Conservation (phyloP, 257 asterid genomes). For the Nicotiana sylvestris region DNA sequence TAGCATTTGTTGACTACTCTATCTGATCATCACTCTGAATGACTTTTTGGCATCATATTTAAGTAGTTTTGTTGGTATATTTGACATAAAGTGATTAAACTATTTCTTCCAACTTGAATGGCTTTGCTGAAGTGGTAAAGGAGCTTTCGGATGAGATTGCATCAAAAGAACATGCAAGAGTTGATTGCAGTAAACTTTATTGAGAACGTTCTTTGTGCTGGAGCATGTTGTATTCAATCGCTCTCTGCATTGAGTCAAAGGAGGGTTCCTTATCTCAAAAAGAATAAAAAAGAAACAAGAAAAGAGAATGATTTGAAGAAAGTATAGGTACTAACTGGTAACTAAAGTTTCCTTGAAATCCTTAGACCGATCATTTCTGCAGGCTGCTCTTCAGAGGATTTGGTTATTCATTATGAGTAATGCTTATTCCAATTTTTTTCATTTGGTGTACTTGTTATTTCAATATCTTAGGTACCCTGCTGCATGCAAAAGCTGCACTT, state of each 20-base stretch:
- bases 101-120: conserved; percentile 54
- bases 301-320: too few relatives aligned
- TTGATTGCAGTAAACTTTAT: conserved; percentile 26
- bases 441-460: neutral
- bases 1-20: neutral
- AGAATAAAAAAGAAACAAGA: too few relatives aligned
- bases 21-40: neutral
- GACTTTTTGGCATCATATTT: conserved; percentile 12
- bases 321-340: conserved; percentile 46
- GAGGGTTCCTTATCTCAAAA: too few relatives aligned
- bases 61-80: conserved; percentile 85
- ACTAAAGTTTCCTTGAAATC: neutral
- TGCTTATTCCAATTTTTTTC: neutral
- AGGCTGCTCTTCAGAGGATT: neutral
- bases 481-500: conserved; percentile 80
- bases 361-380: neutral
- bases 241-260: conserved; percentile 38
- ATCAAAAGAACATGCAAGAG: neutral
- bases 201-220: conserved; percentile 51
- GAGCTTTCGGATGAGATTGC: neutral
- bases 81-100: conserved; percentile 46
- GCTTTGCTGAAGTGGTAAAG: neutral
- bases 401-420: neutral
- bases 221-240: too few relatives aligned
- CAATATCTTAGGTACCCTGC: conserved; percentile 62